Conservation (phyloP, 1,139 yeast species). For the Magnusiomyces starmeri region DNA sequence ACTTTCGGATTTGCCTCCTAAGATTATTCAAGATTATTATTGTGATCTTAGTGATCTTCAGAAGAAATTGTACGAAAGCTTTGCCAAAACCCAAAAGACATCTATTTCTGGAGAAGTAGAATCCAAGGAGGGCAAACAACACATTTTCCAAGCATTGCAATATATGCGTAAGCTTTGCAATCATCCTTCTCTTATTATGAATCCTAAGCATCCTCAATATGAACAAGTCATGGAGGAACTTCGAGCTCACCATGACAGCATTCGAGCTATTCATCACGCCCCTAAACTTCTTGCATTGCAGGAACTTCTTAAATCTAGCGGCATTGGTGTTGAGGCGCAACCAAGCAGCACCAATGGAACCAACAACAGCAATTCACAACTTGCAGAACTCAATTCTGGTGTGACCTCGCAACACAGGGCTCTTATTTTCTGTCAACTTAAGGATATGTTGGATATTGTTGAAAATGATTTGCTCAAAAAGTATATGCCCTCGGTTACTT, state of each 20-base stretch:
- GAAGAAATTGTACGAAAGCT: conserved; percentile 77
- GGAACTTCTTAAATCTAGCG: conserved; percentile 82
- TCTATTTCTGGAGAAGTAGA: conserved; percentile 60
- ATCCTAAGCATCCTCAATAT: conserved; percentile 79
- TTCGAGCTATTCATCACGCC: conserved; percentile 74
- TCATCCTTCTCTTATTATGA: conserved; percentile 90
- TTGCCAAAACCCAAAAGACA: conserved; percentile 79
- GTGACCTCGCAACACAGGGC: conserved; percentile 96
- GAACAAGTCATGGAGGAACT: conserved; percentile 56
- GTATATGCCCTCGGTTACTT: conserved; percentile 84
- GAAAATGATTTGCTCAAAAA: conserved; percentile 80
- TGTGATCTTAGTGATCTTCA: conserved; percentile 92
- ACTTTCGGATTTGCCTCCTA: conserved; percentile 91
- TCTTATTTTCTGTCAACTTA: conserved; percentile 88
- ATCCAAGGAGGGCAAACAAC: conserved; percentile 59
- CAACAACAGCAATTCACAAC: conserved; percentile 26
- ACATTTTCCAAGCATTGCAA: conserved; percentile 94
- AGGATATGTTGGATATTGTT: conserved; percentile 96
- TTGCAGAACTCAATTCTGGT: conserved; percentile 47
- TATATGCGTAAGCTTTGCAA: conserved; percentile 96
- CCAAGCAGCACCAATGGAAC: conserved; percentile 9
- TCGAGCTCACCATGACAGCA: conserved; percentile 48
- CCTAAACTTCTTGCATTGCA: conserved; percentile 84
- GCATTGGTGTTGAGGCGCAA: conserved; percentile 52
- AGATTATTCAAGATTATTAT: conserved; percentile 95